Evolutionary conservation across 2,329 filamentous ascomycete genomes (phyloP), one percentile per base, ranked within the genome.

Genomic region (Aureobasidium leucospermi): DNA sequence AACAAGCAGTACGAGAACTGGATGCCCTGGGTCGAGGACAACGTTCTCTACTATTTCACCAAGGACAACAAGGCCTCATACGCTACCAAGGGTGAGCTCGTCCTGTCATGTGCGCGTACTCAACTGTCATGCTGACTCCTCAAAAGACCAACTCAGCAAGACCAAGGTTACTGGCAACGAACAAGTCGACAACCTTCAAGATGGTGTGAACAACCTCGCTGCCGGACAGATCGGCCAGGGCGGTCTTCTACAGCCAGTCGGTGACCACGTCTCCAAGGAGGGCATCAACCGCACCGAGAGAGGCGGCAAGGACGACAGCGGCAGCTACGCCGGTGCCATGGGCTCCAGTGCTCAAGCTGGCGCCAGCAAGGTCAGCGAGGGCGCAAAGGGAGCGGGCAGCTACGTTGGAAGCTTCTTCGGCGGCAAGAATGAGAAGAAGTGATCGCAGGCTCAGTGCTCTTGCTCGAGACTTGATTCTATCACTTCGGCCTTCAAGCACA

Each of bases 11-110:
- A 90, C 73, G 86, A 90, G 69, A 79, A 75, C 67, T 90, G 87
- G 87, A 81, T 89, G 70, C 87, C 87, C 1, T 90, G 87, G 87
- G 76, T 89, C 60, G 87, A 90, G 72, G 87, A 90, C 70, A 72
- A 84, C 61, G 89, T 88, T 70, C 79, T 90, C 31, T 78, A 79
- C 56, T 89, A 83, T 78, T 89, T 89, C 72, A 88, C 85, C 67
- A 86, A 85, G 63, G 86, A 89, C 69, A 90, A 90, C 79, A 89
- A 90, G 74, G 82, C 85, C 5, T 86, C 82, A 69, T 90, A 90
- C 67, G 77, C 83, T 6, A 80, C 86, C 1, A 89, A 86, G 73
- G 80, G 87, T 88, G 71, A 36, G 75, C 23, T 48, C n/a, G 11
- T 36, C 6, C 16, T 31, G 10, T n/a, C 8, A 11, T 16, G 19